These are phyloP conservation scores for Flammula alnicola DNA, from an alignment of 1,284 basidiomycete genomes.

Conservation along the genomic window DNA sequence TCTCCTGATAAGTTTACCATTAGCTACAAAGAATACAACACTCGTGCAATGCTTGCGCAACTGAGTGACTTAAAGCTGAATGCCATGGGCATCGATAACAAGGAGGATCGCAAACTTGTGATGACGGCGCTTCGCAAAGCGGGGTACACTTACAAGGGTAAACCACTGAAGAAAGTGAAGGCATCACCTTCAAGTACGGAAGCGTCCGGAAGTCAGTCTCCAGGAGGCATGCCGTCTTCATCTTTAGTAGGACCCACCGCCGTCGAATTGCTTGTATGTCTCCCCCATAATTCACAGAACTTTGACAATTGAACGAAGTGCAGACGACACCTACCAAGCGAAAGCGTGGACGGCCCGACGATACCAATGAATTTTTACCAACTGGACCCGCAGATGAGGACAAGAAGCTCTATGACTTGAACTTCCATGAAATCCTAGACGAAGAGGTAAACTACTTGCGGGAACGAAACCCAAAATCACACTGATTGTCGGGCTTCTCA, in stretches of 20 bases:
- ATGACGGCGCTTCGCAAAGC: slow-evolving; percentile 68
- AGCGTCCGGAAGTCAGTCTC: slow-evolving; percentile 6
- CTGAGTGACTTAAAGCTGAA: slow-evolving; percentile 66
- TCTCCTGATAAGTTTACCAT: slow-evolving; percentile 7
- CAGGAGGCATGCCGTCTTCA: slow-evolving; percentile 20
- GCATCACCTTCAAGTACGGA: slow-evolving; percentile 11
- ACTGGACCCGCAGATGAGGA: slow-evolving; percentile 50
- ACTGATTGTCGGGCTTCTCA: slow-evolving; percentile 30
- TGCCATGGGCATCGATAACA: slow-evolving; percentile 62
- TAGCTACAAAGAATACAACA: slow-evolving; percentile 80
- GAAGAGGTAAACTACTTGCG: slow-evolving; percentile 45
- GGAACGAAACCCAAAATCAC: slow-evolving; percentile 8
- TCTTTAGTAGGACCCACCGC: slow-evolving; percentile 13
- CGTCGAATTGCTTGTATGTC: slow-evolving; percentile 30
- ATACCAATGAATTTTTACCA: slow-evolving; percentile 66
- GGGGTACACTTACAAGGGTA: slow-evolving; percentile 48
- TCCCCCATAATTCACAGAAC: background rate
- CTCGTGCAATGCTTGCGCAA: slow-evolving; percentile 57
- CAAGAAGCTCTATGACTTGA: slow-evolving; percentile 45
- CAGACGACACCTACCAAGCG: slow-evolving; percentile 51
- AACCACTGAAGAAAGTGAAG: slow-evolving; percentile 14
- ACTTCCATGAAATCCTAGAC: slow-evolving; percentile 75
- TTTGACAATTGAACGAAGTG: background rate
- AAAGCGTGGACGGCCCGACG: slow-evolving; percentile 54
- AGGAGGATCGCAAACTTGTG: slow-evolving; percentile 70